These are phyloP conservation scores for Ceratobasidium sp. DNA, from an alignment of 1,284 basidiomycete species.

Conservation along the genomic window DNA sequence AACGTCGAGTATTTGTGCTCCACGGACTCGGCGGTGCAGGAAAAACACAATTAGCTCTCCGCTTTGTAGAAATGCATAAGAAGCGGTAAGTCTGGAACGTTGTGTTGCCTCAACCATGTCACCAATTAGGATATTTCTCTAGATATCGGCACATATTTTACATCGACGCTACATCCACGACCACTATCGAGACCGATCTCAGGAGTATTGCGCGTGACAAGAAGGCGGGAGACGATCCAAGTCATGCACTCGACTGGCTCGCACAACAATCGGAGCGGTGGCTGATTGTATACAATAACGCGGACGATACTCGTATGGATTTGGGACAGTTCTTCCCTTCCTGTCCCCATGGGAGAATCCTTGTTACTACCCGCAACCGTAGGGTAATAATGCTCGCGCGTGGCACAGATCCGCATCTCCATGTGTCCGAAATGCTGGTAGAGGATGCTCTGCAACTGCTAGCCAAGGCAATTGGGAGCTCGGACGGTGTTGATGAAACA, in stretches of 20 bases:
- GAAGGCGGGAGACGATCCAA: not conserved
- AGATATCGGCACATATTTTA: slow-evolving; percentile 20
- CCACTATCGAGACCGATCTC: slow-evolving; percentile 3
- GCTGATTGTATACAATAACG: slow-evolving; percentile 29
- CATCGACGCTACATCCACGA: slow-evolving; percentile 10
- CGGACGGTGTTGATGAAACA: not conserved
- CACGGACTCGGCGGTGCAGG: slow-evolving; percentile 27
- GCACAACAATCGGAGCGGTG: slow-evolving; percentile 6
- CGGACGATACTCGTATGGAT: slow-evolving; percentile 20
- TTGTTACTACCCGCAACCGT: slow-evolving; percentile 40
- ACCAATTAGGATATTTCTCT: not conserved
- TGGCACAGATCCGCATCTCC: not conserved
- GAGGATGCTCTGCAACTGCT: slow-evolving; percentile 12
- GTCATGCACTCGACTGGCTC: slow-evolving; percentile 34
- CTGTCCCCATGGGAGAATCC: slow-evolving; percentile 19
- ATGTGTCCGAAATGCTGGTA: slow-evolving; percentile 1
- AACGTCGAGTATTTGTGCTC: slow-evolving; percentile 10
- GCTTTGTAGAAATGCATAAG: not conserved
- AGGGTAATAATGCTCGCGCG: not conserved
- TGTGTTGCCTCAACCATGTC: not conserved
- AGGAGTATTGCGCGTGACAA: slow-evolving; percentile 8
- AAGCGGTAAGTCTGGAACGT: not conserved
- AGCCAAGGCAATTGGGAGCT: not conserved
- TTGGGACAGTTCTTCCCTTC: slow-evolving; percentile 17
- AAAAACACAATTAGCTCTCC: slow-evolving; percentile 27